phyloP scores from a whole-genome alignment of 75 land plant genomes.

The Picea sitchensis region DNA sequence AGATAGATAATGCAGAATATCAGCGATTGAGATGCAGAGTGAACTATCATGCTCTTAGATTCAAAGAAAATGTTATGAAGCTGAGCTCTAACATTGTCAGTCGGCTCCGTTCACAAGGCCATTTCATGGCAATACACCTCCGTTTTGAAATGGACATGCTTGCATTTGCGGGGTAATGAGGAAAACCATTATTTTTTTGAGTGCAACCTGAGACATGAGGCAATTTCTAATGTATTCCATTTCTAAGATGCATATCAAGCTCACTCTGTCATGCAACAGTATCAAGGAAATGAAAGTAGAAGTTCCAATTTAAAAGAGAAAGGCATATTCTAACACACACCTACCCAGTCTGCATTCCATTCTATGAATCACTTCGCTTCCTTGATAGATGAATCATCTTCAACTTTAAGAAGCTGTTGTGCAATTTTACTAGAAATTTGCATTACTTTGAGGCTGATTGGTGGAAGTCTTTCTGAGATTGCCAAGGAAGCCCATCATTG shows the following conservation, averaged over 20 bases:
- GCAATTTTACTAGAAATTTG: neutral
- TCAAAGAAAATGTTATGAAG: slow-evolving; percentile 81
- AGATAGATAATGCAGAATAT: slow-evolving; percentile 81
- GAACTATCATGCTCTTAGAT: slow-evolving; percentile 90
- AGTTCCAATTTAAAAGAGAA: neutral
- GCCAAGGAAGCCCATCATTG: neutral
- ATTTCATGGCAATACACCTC: slow-evolving; percentile 94
- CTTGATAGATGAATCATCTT: neutral
- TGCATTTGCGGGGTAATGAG: slow-evolving; percentile 92
- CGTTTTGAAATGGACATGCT: slow-evolving; percentile 99
- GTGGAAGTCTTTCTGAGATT: neutral
- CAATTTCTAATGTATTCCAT: neutral
- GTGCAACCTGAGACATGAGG: neutral
- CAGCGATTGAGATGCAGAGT: slow-evolving; percentile 89
- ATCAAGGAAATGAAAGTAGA: neutral
- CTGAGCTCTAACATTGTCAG: slow-evolving; percentile 66
- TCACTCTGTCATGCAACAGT: neutral
- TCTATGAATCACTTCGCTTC: neutral
- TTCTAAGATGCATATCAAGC: neutral
- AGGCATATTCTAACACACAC: neutral
- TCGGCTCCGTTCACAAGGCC: slow-evolving; percentile 79
- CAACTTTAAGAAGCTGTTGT: neutral
- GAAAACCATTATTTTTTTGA: neutral
- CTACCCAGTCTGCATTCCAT: neutral
- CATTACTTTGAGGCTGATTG: neutral